Percentiles rank a stretch among this genome's conserved stretches.
These are phyloP conservation scores for Arthrobotrys conoides DNA, from an alignment of 2,329 filamentous ascomycete species.

Conservation along the genomic window DNA sequence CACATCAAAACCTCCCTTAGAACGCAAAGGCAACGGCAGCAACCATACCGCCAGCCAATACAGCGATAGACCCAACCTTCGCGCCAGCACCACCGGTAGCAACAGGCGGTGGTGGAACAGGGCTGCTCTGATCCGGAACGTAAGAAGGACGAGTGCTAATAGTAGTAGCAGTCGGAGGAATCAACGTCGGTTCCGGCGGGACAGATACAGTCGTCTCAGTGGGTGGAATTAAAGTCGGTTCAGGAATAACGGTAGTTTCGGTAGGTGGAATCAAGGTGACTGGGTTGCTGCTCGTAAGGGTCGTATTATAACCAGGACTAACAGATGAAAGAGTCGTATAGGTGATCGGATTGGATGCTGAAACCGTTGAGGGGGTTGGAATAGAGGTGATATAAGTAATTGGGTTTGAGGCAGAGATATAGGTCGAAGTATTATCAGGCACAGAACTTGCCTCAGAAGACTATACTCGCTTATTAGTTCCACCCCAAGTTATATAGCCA, in stretches of 20 bases:
- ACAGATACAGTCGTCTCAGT: slow-evolving; percentile 10
- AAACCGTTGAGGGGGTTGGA: not conserved
- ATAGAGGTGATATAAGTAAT: slow-evolving; percentile 23
- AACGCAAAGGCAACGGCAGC: slow-evolving; percentile 22
- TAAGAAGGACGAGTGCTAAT: slow-evolving; percentile 10
- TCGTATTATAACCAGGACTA: slow-evolving; percentile 23
- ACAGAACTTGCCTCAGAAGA: not conserved
- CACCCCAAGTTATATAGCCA: not conserved
- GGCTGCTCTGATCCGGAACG: slow-evolving; percentile 10
- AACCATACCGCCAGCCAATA: not conserved
- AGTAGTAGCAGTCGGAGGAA: slow-evolving; percentile 30
- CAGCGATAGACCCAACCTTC: slow-evolving; percentile 4
- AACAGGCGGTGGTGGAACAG: slow-evolving; percentile 32
- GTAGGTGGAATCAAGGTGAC: slow-evolving; percentile 10
- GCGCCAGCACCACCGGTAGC: slow-evolving; percentile 24
- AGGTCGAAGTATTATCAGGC: slow-evolving; percentile 14
- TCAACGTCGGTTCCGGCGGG: not conserved
- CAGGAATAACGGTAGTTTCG: slow-evolving; percentile 22
- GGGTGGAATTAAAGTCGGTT: slow-evolving; percentile 30
- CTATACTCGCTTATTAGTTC: not conserved
- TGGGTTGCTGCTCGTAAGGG: not conserved
- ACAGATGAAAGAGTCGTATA: slow-evolving; percentile 10
- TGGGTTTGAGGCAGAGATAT: slow-evolving; percentile 27
- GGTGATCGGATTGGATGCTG: slow-evolving; percentile 21
- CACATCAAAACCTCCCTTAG: not conserved